Evolutionary conservation across 306 rosid genomes (phyloP), one percentile per base, ranked within the genome.

Genomic region (Vigna reflexopilosa): DNA sequence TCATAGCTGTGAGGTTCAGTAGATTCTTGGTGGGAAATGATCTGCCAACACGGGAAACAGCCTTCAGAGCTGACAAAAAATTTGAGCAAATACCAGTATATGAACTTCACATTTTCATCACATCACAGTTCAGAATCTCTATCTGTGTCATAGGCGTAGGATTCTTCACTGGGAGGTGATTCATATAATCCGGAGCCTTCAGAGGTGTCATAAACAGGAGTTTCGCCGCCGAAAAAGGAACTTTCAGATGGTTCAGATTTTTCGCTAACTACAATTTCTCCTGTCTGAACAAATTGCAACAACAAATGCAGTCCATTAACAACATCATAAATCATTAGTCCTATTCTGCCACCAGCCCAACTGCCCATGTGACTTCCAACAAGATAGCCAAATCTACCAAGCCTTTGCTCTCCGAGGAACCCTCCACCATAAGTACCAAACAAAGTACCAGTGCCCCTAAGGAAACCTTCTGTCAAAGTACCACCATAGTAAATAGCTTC

Each of bases 311-410:
- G 82, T 65, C 91, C 98, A 82, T 88, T 93, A 36, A 85, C 73
- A 77, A 91, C 97, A 73, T 91, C 98, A 85, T 93, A 90, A 11
- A 84, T 47, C 99, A 93, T 96, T 11, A 91, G 70, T 80, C 94
- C 99, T 45, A 93, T 70, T 75, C 97, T 87, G 82, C 97, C 96
- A 72, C 98, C 99, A 72, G 78, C 81, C 98, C 98, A 93, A 85
- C 97, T 91, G 14, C 99, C 99, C 83, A 90, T 5, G 70, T 91
- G 93, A 86, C 98, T 93, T 88, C 98, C 98, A 52, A 88, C 86
- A 62, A 93, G 94, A 84, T 96, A 93, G 72, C 97, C 99, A 71
- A 91, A 14, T 81, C 91, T 88, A 81, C 97, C 97, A 47, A 91
- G 86, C 87, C 87, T 86, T 85, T 91, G 83, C 80, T 96, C 97